Evolutionary conservation across 2,329 filamentous ascomycete species (phyloP), one percentile per base, ranked within the genome.

Genomic region (Fusarium oxysporum): DNA sequence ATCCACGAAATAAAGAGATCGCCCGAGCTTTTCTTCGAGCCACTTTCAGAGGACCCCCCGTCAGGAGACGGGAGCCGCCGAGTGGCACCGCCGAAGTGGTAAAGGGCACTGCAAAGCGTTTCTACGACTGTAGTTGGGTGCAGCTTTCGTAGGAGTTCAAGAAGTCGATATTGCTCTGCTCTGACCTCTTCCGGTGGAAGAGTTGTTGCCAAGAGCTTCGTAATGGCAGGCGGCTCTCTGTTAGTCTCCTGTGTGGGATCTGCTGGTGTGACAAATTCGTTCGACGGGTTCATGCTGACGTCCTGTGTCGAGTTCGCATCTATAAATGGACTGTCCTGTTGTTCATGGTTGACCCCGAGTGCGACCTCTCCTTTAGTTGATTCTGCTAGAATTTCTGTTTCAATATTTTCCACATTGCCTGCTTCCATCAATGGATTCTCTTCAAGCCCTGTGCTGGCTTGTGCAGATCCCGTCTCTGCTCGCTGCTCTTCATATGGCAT

Each of bases 81-180:
- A 41, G 89, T 88, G 50, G 88, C 85, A 32, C 89, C 89, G 12
- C 90, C 90, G 79, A 91, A 92, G 73, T 89, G 91, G n/a, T 87
- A 85, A 60, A 92, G 77, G 4, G 88, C 90, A 73, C 87, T 91
- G 76, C 88, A 91, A 38, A 92, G 82, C 75, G 90, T 89, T 67
- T 91, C 89, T 25, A 91, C 89, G 1, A 92, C 87, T 6, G 84
- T 82, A 13, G 85, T 75, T 14, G 90, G 89, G 70, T 88, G 85
- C 16, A 91, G 80, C 45, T 84, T 87, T 53, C 87, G 85, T 25
- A 92, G 79, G 17, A 91, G 81, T 9, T 86, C 88, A 50, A 92
- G 81, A 4, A 92, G 81, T 35, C 90, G 86, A 66, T 88, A 86
- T 76, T 91, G 90, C 74, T 92, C 89, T 16, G 83, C 75, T 78